These are phyloP conservation scores for Fusarium sp. DNA, from an alignment of 2,329 filamentous ascomycete species.

Conservation along the genomic window DNA sequence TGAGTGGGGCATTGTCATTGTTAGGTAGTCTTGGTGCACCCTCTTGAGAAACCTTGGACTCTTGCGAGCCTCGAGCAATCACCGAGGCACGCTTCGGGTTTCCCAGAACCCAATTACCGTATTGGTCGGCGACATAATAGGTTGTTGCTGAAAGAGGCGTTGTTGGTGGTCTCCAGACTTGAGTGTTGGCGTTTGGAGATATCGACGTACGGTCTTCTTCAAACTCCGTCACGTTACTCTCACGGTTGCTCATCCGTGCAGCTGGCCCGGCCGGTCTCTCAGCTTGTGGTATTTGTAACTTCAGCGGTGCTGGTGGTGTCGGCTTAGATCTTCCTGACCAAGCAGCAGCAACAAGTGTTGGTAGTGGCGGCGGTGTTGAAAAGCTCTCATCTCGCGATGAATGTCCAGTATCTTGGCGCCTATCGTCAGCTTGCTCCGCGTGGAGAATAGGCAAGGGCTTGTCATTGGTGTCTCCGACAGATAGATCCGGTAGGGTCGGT, in stretches of 20 bases:
- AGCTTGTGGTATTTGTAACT: conserved; percentile 43
- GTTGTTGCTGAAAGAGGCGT: conserved; percentile 57
- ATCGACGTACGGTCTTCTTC: conserved; percentile 57
- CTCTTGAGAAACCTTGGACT: conserved; percentile 20
- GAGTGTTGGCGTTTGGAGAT: conserved; percentile 49
- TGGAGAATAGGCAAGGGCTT: conserved; percentile 24
- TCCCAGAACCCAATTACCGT: conserved; percentile 63
- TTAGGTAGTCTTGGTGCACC: conserved; percentile 27
- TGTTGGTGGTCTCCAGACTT: conserved; percentile 60
- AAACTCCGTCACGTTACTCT: conserved; percentile 62
- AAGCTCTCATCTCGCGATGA: conserved; percentile 2
- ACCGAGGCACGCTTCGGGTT: conserved; percentile 47
- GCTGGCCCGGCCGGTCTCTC: background rate
- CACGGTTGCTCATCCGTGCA: conserved; percentile 40
- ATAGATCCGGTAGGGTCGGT: conserved; percentile 52
- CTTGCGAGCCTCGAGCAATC: conserved; percentile 37
- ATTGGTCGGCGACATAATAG: conserved; percentile 61
- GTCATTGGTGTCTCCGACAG: conserved; percentile 28
- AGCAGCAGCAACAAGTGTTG: conserved; percentile 13
- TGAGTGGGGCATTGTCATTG: conserved; percentile 20
- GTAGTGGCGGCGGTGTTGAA: conserved; percentile 17
- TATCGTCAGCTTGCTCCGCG: conserved; percentile 13
- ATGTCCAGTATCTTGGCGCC: conserved; percentile 14
- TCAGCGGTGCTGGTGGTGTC: conserved; percentile 39
- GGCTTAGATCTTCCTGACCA: conserved; percentile 28